Evolutionary conservation across 1,284 basidiomycete genomes (phyloP).

Genomic region (Ustilago vetiveriae): DNA sequence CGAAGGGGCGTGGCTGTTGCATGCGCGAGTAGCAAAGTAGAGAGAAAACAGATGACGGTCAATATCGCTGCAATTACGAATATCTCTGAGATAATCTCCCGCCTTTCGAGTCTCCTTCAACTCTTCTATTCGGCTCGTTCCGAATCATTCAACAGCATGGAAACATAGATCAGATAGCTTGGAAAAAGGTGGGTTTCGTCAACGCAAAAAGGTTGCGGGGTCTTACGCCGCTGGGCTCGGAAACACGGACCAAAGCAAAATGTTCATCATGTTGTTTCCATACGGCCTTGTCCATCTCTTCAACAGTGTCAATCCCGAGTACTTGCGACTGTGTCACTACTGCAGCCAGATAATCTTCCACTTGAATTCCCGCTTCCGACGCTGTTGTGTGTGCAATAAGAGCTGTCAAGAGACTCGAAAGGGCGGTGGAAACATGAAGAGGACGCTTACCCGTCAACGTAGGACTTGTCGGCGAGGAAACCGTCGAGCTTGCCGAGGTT

Average conservation of each 20-base stretch:
- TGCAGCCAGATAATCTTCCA: not conserved
- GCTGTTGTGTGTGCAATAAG: not conserved
- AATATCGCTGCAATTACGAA: conserved; percentile 8
- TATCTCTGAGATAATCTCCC: not conserved
- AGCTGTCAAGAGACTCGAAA: conserved; percentile 14
- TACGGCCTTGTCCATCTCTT: not conserved
- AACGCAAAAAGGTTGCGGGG: conserved; percentile 66
- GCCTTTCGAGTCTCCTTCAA: not conserved
- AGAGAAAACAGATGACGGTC: conserved; percentile 2
- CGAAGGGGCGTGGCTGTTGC: conserved; percentile 85
- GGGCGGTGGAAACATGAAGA: not conserved
- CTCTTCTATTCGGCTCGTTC: not conserved
- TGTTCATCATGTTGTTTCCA: conserved; percentile 59
- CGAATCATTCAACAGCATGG: not conserved
- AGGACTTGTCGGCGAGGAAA: conserved; percentile 62
- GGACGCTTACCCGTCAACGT: conserved; percentile 65
- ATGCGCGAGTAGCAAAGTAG: not conserved
- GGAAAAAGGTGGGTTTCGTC: conserved; percentile 64
- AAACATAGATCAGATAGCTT: conserved; percentile 61
- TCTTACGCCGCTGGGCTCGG: conserved; percentile 68
- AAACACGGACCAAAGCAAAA: conserved; percentile 68
- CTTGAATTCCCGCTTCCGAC: not conserved
- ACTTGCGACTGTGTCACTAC: not conserved
- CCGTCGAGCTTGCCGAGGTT: conserved; percentile 60
- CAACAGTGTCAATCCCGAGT: too few relatives aligned